Evolutionary conservation across 345 rosid species (phyloP), one percentile per base, ranked within the genome.

Genomic region (Eucalyptus paniculata): DNA sequence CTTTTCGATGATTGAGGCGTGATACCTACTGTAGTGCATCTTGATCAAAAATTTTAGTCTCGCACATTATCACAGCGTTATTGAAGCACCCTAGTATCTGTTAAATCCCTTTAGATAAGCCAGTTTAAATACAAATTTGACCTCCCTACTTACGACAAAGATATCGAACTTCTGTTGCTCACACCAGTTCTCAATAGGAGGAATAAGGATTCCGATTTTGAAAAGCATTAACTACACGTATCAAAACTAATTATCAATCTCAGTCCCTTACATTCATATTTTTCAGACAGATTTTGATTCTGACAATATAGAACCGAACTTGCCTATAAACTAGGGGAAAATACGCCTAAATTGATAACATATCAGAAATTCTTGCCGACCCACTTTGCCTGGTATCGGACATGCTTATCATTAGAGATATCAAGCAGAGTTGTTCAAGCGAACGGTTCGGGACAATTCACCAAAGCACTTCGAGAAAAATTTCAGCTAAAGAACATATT

Each of bases 371-470:
- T 19, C 26, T 72, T 34, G 12, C 82, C 40, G 5, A 34, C 24
- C 44, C 14, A 37, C 7, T 69, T 19, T 24, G 45, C 44, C 26
- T 5, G 45, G 26, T 37, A 72, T 72, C 5, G 4, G 12, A 21
- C 82, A 19, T 72, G 82, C 45, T 72, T 19, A 37, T 19, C 82
- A 37, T 37, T 21, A 34, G 26, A 72, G 14, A 4, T 4, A 6
- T 72, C 82, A 18, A 34, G 82, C 40, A 34, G 44, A 34, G 44
- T 69, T 34, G 37, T 8, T 28, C 32, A 62, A n/a, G n/a, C 3
- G 6, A n/a, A n/a, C 1, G 1, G 24, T 69, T 1, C 7, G 4
- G 2, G 14, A 72, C 82, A 34, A 72, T 34, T 9, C 13, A 4
- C 26, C 26, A 72, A 72, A 72, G 82, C 44, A 72, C 82, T 72